Evolutionary conservation across 1,284 basidiomycete species (phyloP), one percentile per base, ranked within the genome.

Genomic region (Fomitopsis betulina): DNA sequence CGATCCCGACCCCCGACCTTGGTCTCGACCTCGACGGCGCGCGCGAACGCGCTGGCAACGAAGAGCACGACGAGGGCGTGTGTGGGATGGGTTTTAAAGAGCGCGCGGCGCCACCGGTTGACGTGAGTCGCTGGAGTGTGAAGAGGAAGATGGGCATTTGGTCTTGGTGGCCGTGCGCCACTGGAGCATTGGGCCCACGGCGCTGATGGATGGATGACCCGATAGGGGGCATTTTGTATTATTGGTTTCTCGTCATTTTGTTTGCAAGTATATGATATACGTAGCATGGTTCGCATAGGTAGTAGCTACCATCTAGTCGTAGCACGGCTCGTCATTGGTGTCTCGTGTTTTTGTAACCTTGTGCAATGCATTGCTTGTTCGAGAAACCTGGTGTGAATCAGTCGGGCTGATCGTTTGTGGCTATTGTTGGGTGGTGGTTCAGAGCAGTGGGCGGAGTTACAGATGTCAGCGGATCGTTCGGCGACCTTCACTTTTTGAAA

Each of bases 61-160:
- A 57, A 59, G 54, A 43, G 59, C 45, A 30, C 32, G 23, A 37
- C 43, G 37, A 32, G 53, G 42, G 7, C 27, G 33, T 30, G 21
- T 9, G 53, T 32, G 39, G 58, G 53, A 55, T 59, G 62, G 60
- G 63, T 62, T 47, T n/a, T 63, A 33, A 67, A 67, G 66, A 67
- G 66, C 66, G 66, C 64, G 13, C 55, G 33, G 64, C 66, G 66
- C 66, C 66, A 67, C 63, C 62, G 63, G 64, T n/a, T 50, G 57
- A 52, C 27, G 33, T 21, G 12, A 32, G 54, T 52, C 53, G 42
- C 49, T 17, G 58, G 47, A 15, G 32, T n/a, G 19, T 32, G 25
- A 7, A 21, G 25, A 39, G 35, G 39, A 30, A 21, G 40, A 57
- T 45, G 23, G 37, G 49, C 23, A n/a, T 17, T 47, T 17, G 25